These are phyloP conservation scores for Domatiomyces catenatus DNA, from an alignment of 2,329 filamentous ascomycete species.

Conservation along the genomic window DNA sequence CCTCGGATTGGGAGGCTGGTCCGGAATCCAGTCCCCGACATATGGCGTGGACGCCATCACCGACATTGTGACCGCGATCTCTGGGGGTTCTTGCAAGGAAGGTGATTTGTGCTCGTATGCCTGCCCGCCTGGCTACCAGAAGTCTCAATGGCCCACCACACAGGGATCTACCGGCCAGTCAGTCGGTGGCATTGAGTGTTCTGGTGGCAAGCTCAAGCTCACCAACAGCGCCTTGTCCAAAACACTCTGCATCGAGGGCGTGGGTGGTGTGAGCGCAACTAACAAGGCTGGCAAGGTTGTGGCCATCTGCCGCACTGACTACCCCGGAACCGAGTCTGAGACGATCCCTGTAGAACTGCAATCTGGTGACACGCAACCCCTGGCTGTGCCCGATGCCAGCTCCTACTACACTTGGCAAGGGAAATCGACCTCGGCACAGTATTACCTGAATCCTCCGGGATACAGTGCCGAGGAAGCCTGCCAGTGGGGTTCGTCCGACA, in stretches of 20 bases:
- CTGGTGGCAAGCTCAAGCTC: constrained; percentile 55
- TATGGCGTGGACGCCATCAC: constrained; percentile 38
- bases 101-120: constrained; percentile 79
- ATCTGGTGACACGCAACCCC: constrained; percentile 42
- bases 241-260: constrained; percentile 61
- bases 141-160: constrained; percentile 68
- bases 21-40: constrained; percentile 56
- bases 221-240: constrained; percentile 51
- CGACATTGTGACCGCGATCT: constrained; percentile 49
- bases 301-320: constrained; percentile 84
- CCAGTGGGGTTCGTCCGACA: constrained; percentile 52
- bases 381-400: constrained; percentile 61
- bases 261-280: constrained; percentile 53
- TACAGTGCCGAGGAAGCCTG: constrained; percentile 53
- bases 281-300: constrained; percentile 57
- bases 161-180: constrained; percentile 75
- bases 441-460: constrained; percentile 85
- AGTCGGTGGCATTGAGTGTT: constrained; percentile 72
- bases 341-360: constrained; percentile 56
- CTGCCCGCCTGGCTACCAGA: constrained; percentile 81
- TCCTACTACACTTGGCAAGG: constrained; percentile 67
- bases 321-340: constrained; percentile 76
- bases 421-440: constrained; percentile 70
- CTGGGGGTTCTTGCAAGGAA: constrained; percentile 44
- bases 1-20: constrained; percentile 59